These are phyloP conservation scores for Papiliotrema nemorosa DNA, from an alignment of 1,284 basidiomycete genomes.

Conservation along the genomic window DNA sequence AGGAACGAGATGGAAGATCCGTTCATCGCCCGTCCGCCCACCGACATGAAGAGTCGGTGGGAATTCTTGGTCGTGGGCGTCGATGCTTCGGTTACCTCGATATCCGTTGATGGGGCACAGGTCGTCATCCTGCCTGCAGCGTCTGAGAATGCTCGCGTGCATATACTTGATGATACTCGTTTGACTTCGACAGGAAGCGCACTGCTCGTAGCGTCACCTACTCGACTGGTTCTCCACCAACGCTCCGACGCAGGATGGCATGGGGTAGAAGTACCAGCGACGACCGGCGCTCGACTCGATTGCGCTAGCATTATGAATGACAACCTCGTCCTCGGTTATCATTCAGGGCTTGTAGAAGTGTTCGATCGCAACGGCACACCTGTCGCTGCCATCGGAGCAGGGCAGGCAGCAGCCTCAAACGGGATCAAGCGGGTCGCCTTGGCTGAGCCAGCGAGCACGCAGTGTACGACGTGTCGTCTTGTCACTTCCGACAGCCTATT, in stretches of 20 bases:
- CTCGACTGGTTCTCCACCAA: not conserved
- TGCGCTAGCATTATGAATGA: slow-evolving; percentile 8
- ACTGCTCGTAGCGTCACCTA: not conserved
- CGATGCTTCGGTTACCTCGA: not conserved
- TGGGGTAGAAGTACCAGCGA: not conserved
- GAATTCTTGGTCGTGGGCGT: not conserved
- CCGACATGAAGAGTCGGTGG: not conserved
- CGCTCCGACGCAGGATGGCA: not conserved
- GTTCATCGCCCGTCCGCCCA: slow-evolving; percentile 1
- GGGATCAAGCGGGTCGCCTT: slow-evolving; percentile 16
- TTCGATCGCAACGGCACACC: slow-evolving; percentile 25
- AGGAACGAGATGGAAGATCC: slow-evolving; percentile 1
- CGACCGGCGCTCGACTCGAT: slow-evolving; percentile 15
- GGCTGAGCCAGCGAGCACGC: slow-evolving; percentile 15
- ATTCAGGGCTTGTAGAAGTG: slow-evolving; percentile 34
- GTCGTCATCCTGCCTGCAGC: not conserved
- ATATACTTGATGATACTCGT: not conserved
- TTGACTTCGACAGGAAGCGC: too few species aligned
- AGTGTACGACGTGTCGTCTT: slow-evolving; percentile 30
- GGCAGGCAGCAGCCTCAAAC: not conserved
- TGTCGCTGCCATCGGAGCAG: slow-evolving; percentile 7
- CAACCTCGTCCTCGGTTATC: slow-evolving; percentile 29
- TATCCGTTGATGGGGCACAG: not conserved
- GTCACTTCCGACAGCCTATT: slow-evolving; percentile 28
- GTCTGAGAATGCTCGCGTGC: not conserved